Conservation (phyloP, 192 early-diverging fungal species). For the Podila epicladia region DNA sequence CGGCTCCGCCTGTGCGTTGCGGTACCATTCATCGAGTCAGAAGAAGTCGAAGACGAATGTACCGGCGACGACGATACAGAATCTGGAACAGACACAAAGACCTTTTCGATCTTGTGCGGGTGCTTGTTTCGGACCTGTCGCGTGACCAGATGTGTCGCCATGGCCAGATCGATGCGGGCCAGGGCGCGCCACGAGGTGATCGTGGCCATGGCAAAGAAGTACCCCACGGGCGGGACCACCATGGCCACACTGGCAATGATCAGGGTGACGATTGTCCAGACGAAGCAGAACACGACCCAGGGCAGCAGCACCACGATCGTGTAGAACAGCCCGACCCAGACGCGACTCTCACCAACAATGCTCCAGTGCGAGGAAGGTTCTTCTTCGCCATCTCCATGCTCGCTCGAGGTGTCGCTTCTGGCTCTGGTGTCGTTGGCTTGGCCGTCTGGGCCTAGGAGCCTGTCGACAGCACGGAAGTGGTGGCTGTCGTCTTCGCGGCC, state of each 20-base stretch:
- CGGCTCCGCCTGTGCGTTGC: slow-evolving; percentile 22
- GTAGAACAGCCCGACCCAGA: slow-evolving; percentile 18
- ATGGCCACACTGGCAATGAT: slow-evolving; percentile 7
- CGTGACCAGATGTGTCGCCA: slow-evolving; percentile 19
- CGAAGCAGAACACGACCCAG: slow-evolving; percentile 39
- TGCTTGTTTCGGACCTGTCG: slow-evolving; percentile 1
- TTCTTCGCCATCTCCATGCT: not conserved
- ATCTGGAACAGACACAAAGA: slow-evolving; percentile 31
- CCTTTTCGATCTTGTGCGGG: slow-evolving; percentile 7
- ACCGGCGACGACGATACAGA: slow-evolving; percentile 16
- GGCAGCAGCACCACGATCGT: slow-evolving; percentile 24
- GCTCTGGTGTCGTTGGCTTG: not conserved
- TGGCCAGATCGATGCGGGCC: slow-evolving; percentile 24
- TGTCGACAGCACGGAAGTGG: slow-evolving; percentile 12
- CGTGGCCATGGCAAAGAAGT: slow-evolving; percentile 19
- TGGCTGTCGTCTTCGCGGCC: slow-evolving; percentile 13
- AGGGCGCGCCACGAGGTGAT: slow-evolving; percentile 35
- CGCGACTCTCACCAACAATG: slow-evolving; percentile 25
- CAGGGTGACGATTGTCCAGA: slow-evolving; percentile 10
- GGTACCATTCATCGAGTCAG: not conserved
- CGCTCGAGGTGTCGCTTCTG: not conserved
- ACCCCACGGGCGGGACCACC: slow-evolving; percentile 41
- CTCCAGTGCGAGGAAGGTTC: slow-evolving; percentile 18
- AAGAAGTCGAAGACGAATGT: not conserved
- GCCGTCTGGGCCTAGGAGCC: slow-evolving; percentile 13